Evolutionary conservation across 306 rosid species (phyloP), one percentile per base, ranked within the genome.

Genomic region (Prinsepia uniflora): DNA sequence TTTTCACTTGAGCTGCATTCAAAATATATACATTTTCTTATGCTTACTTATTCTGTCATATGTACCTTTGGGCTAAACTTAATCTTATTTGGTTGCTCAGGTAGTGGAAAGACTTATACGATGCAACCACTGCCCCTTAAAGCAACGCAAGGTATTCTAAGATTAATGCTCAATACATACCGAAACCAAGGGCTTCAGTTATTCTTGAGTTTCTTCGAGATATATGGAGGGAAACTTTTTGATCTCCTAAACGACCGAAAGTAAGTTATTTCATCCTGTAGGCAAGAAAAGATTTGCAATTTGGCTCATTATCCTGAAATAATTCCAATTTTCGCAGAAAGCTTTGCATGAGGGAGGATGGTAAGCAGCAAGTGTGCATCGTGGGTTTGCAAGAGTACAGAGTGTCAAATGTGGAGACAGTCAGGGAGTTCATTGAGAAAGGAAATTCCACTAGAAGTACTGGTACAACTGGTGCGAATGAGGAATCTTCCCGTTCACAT

Each of bases 81-180:
- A 18, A 48, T 68, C 67, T 58, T 49, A 54, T 64, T 81, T 76
- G 52, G 64, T 43, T 43, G 17, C 78, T 64, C 79, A 83, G 97
- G 97, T 45, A 90, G 95, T 57, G 95, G 95, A 68, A 90, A 90
- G 80, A 90, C 97, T 49, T 90, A 88, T 71, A 88, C 95, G 17
- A 88, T 90, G 97, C 97, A 90, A 75, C 95, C 96, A 24, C 77
- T 90, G 71, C 97, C 97, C 79, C 85, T 90, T 71, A 86, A 86
- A 86, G 92, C 97, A 62, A 83, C 97, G 36, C 86, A 83, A 44
- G 92, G 86, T 82, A 88, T 88, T 78, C 81, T 90, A 58, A 78
- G 87, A 40, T 70, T 85, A 76, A 85, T 86, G 95, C 81, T 80
- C 58, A 79, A 83, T 64, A 70, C 86, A 39, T 90, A 90, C 81